Base-by-base conservation (phyloP, 164 flowering plant species). In the Amborella trichopoda region DNA sequence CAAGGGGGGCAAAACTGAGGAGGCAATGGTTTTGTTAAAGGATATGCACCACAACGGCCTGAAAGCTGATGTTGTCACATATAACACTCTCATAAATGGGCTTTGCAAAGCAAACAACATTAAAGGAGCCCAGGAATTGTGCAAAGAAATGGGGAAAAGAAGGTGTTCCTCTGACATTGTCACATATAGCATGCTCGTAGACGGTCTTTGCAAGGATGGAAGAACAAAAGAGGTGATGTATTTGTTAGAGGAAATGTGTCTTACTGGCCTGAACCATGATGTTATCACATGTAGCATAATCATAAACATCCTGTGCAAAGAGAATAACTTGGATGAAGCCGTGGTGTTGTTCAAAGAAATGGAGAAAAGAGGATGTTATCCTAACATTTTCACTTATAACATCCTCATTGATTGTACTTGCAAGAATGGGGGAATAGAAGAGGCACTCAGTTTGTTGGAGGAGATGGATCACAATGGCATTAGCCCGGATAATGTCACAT, bases 391-490 rank as follows among this genome's bases (percentile, higher is more conserved):
- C 22, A 62, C 65, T 4, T 82, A 69, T 49, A 66, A 77, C 0
- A 28, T 69, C 50, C 54, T 85, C 51, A 73, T 85, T 42, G 65
- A 69, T 10, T 70, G 71, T 19, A 78, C 82, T 18, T 77, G 75
- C 60, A 69, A 68, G 48, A 53, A 52, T 49, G 75, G 77, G 28
- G 72, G 42, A 50, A 42, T 58, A 16, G 49, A 13, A 13, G 51
- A 72, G 28, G 95, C 86, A 27, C 24, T 67, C 60, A 69, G 74
- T n/a, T 0, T 82, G 18, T 60, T 80, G 18, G 43, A 48, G 37
- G 50, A 67, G 51, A 55, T 55, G 52, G 9, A 12, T 23, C 21
- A 39, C 8, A 40, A 22, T 32, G 47, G 44, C 17, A 40, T 55
- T 11, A 39, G 52, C 50, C 38, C 74, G 37, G 87, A 81, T 67